Conservation (phyloP, 306 rosid species). For the Citrullus colocynthis region DNA sequence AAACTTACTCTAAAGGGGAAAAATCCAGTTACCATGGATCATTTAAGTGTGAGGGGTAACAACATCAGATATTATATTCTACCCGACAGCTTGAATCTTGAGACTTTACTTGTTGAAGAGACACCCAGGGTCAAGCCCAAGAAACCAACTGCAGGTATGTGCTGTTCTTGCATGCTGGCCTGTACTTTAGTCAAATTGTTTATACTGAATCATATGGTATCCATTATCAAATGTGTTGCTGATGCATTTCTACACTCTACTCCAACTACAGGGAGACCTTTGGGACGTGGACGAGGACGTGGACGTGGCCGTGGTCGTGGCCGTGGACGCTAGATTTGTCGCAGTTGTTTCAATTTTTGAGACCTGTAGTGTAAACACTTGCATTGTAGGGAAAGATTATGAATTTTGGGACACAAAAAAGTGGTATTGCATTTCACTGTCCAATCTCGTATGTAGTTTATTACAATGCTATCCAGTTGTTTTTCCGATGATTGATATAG, state of each 20-base stretch:
- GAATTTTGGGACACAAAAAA: background rate
- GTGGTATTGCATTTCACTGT: background rate
- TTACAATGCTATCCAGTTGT: background rate
- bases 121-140: conserved; percentile 89
- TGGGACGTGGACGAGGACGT: conserved; percentile 83
- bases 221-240: background rate
- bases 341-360: conserved; percentile 20
- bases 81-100: conserved; percentile 66
- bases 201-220: background rate
- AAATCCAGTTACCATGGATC: conserved; percentile 89
- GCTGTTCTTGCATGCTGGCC: background rate
- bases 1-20: conserved; percentile 86
- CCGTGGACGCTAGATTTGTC: conserved; percentile 32
- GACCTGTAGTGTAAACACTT: conserved; percentile 3
- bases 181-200: background rate
- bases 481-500: background rate
- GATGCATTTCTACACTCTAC: conserved; percentile 10
- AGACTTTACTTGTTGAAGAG: conserved; percentile 66
- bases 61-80: conserved; percentile 75
- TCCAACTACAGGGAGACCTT: conserved; percentile 49
- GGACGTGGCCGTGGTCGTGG: conserved; percentile 86
- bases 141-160: conserved; percentile 87
- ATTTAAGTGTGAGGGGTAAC: conserved; percentile 94
- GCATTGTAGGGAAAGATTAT: conserved; percentile 1
- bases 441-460: background rate